Conservation (phyloP, 192 early-diverging fungal species). For the Endogone sp. region DNA sequence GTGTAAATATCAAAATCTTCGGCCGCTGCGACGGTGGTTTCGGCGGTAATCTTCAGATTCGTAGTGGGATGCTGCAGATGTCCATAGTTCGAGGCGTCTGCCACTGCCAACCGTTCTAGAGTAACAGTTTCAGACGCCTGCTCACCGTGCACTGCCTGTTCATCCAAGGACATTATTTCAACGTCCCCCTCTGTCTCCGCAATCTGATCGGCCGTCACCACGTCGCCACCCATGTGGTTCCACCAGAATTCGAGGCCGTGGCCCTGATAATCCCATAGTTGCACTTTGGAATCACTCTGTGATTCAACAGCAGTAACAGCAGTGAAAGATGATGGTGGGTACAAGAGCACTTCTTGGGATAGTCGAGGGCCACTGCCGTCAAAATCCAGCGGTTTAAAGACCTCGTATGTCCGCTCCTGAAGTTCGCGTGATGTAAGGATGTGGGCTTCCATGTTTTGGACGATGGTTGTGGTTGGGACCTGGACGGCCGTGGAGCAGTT, state of each 20-base stretch:
- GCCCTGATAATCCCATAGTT: neutral
- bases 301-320: neutral
- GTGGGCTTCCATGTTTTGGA: neutral
- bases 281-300: neutral
- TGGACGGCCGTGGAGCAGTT: neutral
- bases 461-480: neutral
- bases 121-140: too few species aligned
- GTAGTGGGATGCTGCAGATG: neutral
- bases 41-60: too few species aligned
- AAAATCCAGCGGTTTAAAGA: neutral
- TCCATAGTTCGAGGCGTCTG: too few species aligned
- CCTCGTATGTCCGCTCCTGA: neutral
- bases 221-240: neutral
- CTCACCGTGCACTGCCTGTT: too few species aligned
- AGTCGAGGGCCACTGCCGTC: neutral
- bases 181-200: neutral
- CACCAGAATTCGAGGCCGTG: neutral
- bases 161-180: neutral
- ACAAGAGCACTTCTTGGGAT: neutral
- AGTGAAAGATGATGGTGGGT: neutral
- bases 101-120: too few species aligned
- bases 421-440: neutral
- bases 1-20: neutral
- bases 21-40: too few species aligned
- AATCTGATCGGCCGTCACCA: neutral